Evolutionary conservation across 495 filamentous ascomycete genomes (phyloP), one percentile per base, ranked within the genome.

Genomic region (Sordaria brevicollis): DNA sequence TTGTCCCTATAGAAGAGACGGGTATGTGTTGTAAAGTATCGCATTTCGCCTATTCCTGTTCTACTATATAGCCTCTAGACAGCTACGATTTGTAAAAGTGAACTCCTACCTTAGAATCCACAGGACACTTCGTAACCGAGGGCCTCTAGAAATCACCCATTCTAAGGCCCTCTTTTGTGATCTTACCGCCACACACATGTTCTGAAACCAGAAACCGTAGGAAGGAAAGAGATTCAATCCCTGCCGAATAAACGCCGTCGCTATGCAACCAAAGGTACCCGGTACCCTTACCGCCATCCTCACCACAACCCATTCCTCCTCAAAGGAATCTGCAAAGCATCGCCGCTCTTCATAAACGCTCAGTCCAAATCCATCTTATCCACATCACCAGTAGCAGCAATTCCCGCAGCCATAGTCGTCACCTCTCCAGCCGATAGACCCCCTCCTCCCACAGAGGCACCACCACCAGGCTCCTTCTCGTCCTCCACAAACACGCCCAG

Each of bases 401-500:
- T 78, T 1, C 72, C 78, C 0, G 76, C 80, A 15, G 75, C 74
- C 1, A 78, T 77, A 10, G 75, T 76, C 1, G 77, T 81, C 41
- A 77, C 80, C 35, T 74, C 73, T 17, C 74, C 72, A 11, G 78
- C 72, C 2, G 70, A 71, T 65, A 75, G 66, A 29, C n/a, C n/a
- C n/a, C n/a, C n/a, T n/a, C n/a, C n/a, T n/a, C n/a, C 25, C 49
- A 29, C 49, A 19, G 41, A n/a, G n/a, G n/a, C n/a, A n/a, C 72
- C 78, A 13, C 75, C 74, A 21, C 76, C 73, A 49, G 76, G 76
- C 41, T 74, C 81, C 69, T 92, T 83, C 76, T 97, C 93, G 31
- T 97, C 94, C 39, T 87, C 91, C 73, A 97, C 91, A 57, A 92
- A 90, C 34, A 84, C 81, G 1, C 91, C 93, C 72, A 99, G 78